Evolutionary conservation across 2,329 filamentous ascomycete species (phyloP).

Genomic region (Rachicladosporium sp.): DNA sequence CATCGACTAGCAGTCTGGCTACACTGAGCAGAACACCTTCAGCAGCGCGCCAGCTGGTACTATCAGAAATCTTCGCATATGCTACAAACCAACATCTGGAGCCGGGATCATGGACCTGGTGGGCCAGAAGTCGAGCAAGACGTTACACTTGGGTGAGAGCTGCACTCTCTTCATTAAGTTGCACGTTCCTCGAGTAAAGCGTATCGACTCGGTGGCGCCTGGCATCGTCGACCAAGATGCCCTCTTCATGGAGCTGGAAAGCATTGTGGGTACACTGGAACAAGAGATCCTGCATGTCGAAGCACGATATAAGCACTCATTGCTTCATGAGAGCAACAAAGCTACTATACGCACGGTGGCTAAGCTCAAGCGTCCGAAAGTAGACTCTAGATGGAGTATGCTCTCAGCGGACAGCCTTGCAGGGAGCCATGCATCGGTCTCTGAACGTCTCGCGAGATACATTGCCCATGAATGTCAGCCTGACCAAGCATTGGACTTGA

Average conservation of each 20-base stretch:
- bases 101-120: constrained; percentile 17
- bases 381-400: constrained; percentile 22
- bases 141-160: constrained; percentile 13
- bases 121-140: constrained; percentile 17
- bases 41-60: constrained; percentile 5
- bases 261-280: constrained; percentile 21
- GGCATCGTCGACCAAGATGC: constrained; percentile 13
- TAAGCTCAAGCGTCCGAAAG: constrained; percentile 19
- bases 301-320: constrained; percentile 23
- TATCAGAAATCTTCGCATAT: constrained; percentile 18
- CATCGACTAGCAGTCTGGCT: constrained; percentile 4
- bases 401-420: constrained; percentile 1
- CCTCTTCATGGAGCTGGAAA: constrained; percentile 21
- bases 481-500: constrained; percentile 12
- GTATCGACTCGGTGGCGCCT: constrained; percentile 1
- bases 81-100: constrained; percentile 17
- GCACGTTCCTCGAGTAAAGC: constrained; percentile 12
- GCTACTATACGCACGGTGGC: constrained; percentile 18
- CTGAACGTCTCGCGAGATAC: constrained; percentile 12
- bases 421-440: constrained; percentile 6
- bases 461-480: constrained; percentile 13
- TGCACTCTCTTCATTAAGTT: constrained; percentile 20
- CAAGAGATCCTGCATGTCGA: constrained; percentile 20
- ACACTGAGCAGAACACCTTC: not conserved
- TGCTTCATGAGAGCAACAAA: constrained; percentile 20